Conservation (phyloP, 2,329 filamentous ascomycete genomes). For the Epicoccum nigrum region DNA sequence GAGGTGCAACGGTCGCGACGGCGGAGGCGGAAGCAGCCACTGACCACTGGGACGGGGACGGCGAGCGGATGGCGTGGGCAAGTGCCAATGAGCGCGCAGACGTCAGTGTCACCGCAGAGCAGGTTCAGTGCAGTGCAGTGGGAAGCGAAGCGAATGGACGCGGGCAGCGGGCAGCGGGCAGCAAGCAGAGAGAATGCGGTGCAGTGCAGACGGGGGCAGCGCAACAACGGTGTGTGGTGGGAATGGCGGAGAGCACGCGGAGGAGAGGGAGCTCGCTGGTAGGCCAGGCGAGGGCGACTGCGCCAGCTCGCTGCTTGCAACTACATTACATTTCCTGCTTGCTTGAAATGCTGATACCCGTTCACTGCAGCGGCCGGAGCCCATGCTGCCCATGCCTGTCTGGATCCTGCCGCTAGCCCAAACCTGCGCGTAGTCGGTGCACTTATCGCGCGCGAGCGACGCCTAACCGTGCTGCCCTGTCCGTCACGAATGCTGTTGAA, state of each 20-base stretch:
- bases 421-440: conserved; percentile 7
- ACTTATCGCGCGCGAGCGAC: conserved; percentile 15
- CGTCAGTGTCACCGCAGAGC: conserved; percentile 14
- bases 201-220: neutral
- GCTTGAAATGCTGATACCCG: conserved; percentile 17
- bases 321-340: conserved; percentile 5
- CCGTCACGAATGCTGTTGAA: conserved; percentile 4
- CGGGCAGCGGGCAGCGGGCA: conserved; percentile 19
- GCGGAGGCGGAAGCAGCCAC: conserved; percentile 15
- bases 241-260: conserved; percentile 14
- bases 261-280: conserved; percentile 13
- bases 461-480: conserved; percentile 1
- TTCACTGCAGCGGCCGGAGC: conserved; percentile 10
- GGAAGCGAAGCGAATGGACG: conserved; percentile 28
- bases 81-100: conserved; percentile 14
- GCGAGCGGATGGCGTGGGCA: conserved; percentile 13
- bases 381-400: conserved; percentile 10
- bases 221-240: neutral
- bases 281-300: conserved; percentile 2
- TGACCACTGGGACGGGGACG: neutral
- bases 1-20: conserved; percentile 18
- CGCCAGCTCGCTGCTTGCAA: neutral
- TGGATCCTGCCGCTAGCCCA: conserved; percentile 17
- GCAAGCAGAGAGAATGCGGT: conserved; percentile 1
- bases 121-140: neutral